These are phyloP conservation scores for Apophysomyces ossiformis DNA, from an alignment of 371 early-diverging fungal genomes.

Conservation along the genomic window DNA sequence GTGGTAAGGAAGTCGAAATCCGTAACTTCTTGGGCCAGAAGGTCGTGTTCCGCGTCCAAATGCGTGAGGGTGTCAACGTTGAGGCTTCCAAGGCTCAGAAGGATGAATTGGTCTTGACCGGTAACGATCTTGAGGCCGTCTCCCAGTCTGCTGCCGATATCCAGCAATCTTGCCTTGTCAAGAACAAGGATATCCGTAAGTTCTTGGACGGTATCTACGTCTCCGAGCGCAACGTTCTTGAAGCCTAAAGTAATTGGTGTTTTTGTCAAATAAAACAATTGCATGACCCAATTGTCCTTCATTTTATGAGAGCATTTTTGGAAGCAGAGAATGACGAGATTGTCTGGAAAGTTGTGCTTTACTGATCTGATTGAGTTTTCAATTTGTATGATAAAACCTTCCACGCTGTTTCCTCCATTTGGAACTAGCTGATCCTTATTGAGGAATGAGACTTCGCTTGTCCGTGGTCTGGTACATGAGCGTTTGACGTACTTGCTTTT, in stretches of 20 bases:
- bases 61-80: slow-evolving; percentile 92
- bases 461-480: too few relatives aligned
- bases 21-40: slow-evolving; percentile 99
- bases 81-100: slow-evolving; percentile 86
- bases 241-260: slow-evolving; percentile 19
- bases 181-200: slow-evolving; percentile 97
- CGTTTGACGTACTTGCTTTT: too few relatives aligned
- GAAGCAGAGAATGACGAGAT: too few relatives aligned
- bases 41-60: slow-evolving; percentile 85
- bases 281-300: slow-evolving; percentile 5
- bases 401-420: too few relatives aligned
- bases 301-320: background rate
- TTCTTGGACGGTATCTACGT: slow-evolving; percentile 99
- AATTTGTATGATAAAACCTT: too few relatives aligned
- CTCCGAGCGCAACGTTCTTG: slow-evolving; percentile 71
- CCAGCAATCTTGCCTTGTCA: slow-evolving; percentile 74
- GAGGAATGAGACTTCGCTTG: too few relatives aligned
- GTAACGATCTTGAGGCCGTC: slow-evolving; percentile 97
- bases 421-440: too few relatives aligned
- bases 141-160: slow-evolving; percentile 94
- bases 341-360: too few relatives aligned
- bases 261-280: slow-evolving; percentile 4
- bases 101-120: slow-evolving; percentile 96
- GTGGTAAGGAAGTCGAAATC: slow-evolving; percentile 89
- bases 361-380: too few relatives aligned